Base-by-base conservation (phyloP, 257 asterid genomes). In the Paulownia fortunei region DNA sequence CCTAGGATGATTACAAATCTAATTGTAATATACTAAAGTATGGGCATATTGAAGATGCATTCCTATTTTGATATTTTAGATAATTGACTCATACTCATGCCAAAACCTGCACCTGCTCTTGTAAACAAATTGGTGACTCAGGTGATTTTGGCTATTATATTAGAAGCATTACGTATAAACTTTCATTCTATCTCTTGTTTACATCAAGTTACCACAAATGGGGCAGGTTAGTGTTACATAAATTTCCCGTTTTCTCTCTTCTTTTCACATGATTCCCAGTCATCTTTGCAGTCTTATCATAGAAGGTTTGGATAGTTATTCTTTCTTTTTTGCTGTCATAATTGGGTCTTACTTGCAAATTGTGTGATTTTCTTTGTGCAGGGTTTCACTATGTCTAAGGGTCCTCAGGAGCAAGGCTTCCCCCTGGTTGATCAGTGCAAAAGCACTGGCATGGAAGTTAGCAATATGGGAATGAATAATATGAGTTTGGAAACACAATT, bases 371-470 rank as follows among this genome's bases (percentile, higher is more conserved):
- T 69, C 37, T 59, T 47, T 78, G 73, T 82, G 80, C 85, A 92
- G 96, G 86, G 84, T 82, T 84, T 89, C 42, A 67, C 80, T 81
- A 71, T 86, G 71, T 46, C 85, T 21, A 86, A 73, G 56, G 81
- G 78, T 77, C 81, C 81, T 81, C 96, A 79, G 27, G 93, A 84
- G 47, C 92, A 87, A 73, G 74, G 75, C 65, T 67, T 82, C 76
- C 89, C 81, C 44, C 59, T 88, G 76, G 69, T 80, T 79, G 96
- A 92, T 79, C 88, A 84, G 41, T 74, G 83, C 89, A 94, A 86
- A 86, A 77, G 63, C 76, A 56, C 76, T 34, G 85, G 77, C 61
- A 79, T 79, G 55, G 93, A 81, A 75, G 85, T 77, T 74, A 81
- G 80, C 83, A 78, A 70, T 47, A 59, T 85, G 74, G 97, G 83